Evolutionary conservation across 1,139 yeast genomes (phyloP).

Genomic region (Chernovozyma sophiae-reginae): DNA sequence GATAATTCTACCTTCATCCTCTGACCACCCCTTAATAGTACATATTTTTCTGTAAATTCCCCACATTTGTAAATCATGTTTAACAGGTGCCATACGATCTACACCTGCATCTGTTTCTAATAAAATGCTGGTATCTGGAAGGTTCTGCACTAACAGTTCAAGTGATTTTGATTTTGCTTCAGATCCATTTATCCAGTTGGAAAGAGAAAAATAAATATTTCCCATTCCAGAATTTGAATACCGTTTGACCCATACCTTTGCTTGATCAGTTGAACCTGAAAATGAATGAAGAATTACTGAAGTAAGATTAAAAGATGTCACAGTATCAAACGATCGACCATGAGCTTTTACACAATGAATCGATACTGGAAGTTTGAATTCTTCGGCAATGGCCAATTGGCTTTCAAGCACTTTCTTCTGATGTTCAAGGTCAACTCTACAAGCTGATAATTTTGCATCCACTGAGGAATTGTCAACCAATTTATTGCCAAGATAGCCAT

Average conservation of each 20-base stretch:
- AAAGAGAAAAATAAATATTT: slow-evolving; percentile 52
- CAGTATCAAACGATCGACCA: slow-evolving; percentile 50
- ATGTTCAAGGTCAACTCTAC: slow-evolving; percentile 57
- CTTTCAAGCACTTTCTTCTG: slow-evolving; percentile 50
- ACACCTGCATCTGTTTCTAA: slow-evolving; percentile 37
- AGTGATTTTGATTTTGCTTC: slow-evolving; percentile 19
- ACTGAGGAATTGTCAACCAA: slow-evolving; percentile 7
- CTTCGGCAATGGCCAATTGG: slow-evolving; percentile 54
- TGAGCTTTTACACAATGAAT: slow-evolving; percentile 84
- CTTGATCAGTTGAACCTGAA: slow-evolving; percentile 75
- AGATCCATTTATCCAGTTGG: slow-evolving; percentile 54
- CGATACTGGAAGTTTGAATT: slow-evolving; percentile 52
- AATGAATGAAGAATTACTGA: slow-evolving; percentile 73
- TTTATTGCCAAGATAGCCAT: slow-evolving; percentile 50
- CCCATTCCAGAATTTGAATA: slow-evolving; percentile 15
- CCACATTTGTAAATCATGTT: slow-evolving; percentile 16
- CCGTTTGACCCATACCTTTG: slow-evolving; percentile 47
- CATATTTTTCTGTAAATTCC: slow-evolving; percentile 17
- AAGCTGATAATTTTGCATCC: slow-evolving; percentile 30
- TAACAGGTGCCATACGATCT: slow-evolving; percentile 21
- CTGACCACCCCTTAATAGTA: slow-evolving; percentile 12
- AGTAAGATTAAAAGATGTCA: slow-evolving; percentile 22
- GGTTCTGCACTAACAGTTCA: slow-evolving; percentile 18
- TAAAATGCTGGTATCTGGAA: slow-evolving; percentile 22
- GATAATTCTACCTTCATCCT: slow-evolving; percentile 3